Conservation (phyloP, 1,139 yeast genomes). For the Diutina pseudorugosa region DNA sequence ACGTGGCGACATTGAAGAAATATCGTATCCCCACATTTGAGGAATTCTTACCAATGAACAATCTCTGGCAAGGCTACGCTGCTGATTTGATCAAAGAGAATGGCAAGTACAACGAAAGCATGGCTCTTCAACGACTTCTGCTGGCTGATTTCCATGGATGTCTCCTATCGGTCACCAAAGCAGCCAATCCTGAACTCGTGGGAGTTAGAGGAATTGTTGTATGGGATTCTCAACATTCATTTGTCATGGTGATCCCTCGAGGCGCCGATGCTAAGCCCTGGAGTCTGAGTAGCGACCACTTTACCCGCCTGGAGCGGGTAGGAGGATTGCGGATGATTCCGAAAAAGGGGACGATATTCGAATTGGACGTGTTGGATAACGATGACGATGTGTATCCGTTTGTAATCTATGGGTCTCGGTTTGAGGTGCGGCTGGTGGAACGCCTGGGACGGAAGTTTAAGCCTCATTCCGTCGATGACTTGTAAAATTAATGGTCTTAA, state of each 20-base stretch:
- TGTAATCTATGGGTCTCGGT: slow-evolving; percentile 68
- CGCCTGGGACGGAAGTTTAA: slow-evolving; percentile 82
- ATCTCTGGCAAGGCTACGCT: slow-evolving; percentile 54
- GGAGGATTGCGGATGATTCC: slow-evolving; percentile 47
- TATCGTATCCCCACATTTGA: slow-evolving; percentile 37
- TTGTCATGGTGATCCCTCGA: slow-evolving; percentile 49
- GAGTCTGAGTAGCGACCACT: background rate
- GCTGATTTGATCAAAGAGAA: slow-evolving; percentile 32
- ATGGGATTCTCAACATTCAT: slow-evolving; percentile 76
- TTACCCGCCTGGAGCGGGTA: slow-evolving; percentile 20
- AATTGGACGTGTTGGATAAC: slow-evolving; percentile 32
- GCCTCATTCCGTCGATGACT: slow-evolving; percentile 56
- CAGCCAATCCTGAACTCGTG: slow-evolving; percentile 44
- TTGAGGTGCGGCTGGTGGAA: slow-evolving; percentile 67
- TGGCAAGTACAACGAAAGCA: slow-evolving; percentile 16
- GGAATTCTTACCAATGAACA: slow-evolving; percentile 39
- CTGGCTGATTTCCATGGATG: slow-evolving; percentile 85
- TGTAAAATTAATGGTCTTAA: slow-evolving; percentile 12
- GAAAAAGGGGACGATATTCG: slow-evolving; percentile 49
- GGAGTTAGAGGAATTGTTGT: slow-evolving; percentile 71
- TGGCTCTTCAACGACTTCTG: slow-evolving; percentile 44
- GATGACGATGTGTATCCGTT: slow-evolving; percentile 34
- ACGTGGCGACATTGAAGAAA: slow-evolving; percentile 6
- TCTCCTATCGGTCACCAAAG: slow-evolving; percentile 41
- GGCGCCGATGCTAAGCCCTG: slow-evolving; percentile 5